Percentiles rank a stretch among this genome's conserved stretches.
phyloP scores from a whole-genome alignment of 2,329 filamentous ascomycete species.

The Pseudogymnoascus pannorum region DNA sequence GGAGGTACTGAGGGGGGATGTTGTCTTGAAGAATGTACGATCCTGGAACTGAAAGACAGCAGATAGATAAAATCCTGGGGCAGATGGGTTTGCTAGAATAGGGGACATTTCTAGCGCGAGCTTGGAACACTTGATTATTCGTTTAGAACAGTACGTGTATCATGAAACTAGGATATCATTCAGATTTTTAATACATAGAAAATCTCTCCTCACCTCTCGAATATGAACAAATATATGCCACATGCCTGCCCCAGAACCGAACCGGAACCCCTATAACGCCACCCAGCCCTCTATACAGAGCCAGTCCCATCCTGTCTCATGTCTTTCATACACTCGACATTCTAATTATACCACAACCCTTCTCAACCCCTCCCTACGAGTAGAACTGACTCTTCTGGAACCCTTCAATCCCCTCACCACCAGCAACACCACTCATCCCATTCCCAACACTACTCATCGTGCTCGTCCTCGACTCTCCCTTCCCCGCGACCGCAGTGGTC shows the following conservation, averaged over 20 bases:
- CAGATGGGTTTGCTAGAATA: background rate
- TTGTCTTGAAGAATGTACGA: background rate
- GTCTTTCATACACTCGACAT: background rate
- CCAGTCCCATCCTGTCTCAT: background rate
- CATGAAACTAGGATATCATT: background rate
- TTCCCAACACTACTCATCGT: constrained; percentile 22
- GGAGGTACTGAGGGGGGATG: background rate
- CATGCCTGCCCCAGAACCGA: background rate
- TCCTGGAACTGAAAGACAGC: background rate
- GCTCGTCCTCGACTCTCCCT: constrained; percentile 40
- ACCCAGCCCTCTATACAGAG: background rate
- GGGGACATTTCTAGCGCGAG: background rate
- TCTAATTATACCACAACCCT: background rate
- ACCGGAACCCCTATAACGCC: background rate
- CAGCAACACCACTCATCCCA: constrained; percentile 37
- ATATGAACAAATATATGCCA: background rate
- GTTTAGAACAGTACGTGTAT: background rate
- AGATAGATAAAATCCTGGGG: background rate
- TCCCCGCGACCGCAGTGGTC: constrained; percentile 24
- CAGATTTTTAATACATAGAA: background rate
- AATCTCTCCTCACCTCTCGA: background rate
- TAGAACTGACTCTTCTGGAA: constrained; percentile 66
- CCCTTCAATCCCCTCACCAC: constrained; percentile 59
- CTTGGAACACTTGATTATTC: background rate
- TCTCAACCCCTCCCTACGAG: constrained; percentile 33